Conservation (phyloP, 2,329 filamentous ascomycete genomes). For the Scorias spongiosa region DNA sequence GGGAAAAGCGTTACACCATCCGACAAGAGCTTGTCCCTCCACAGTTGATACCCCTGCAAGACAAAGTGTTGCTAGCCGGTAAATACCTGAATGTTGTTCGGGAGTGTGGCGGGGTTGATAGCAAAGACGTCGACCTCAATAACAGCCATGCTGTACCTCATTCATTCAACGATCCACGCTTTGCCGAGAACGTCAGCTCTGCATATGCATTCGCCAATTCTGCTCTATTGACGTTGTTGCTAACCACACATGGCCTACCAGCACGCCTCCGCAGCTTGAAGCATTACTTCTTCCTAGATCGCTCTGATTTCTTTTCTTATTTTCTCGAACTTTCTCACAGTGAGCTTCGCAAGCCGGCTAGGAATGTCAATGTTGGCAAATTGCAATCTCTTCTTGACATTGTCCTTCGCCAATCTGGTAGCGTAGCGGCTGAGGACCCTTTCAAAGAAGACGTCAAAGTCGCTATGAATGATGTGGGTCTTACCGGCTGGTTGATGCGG, state of each 20-base stretch:
- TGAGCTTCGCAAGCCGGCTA: conserved; percentile 70
- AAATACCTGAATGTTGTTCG: conserved; percentile 97
- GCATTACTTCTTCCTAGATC: conserved; percentile 97
- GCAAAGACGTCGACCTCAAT: conserved; percentile 42
- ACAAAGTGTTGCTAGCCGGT: conserved; percentile 85
- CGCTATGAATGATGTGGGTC: conserved; percentile 84
- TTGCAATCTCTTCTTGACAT: conserved; percentile 91
- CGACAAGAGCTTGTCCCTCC: conserved; percentile 82
- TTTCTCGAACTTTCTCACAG: conserved; percentile 85
- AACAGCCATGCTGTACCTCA: conserved; percentile 80
- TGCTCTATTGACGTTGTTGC: conserved; percentile 73
- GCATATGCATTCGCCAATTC: conserved; percentile 94
- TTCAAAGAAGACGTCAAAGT: conserved; percentile 99
- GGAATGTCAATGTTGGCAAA: conserved; percentile 79
- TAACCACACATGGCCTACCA: conserved; percentile 84
- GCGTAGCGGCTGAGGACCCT: conserved; percentile 80
- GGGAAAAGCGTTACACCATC: conserved; percentile 94
- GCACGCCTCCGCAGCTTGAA: conserved; percentile 80
- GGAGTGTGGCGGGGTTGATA: conserved; percentile 87
- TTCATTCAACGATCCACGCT: conserved; percentile 80
- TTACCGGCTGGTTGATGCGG: conserved; percentile 87
- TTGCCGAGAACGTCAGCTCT: conserved; percentile 88
- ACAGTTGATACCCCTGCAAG: conserved; percentile 77
- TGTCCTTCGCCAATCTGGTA: conserved; percentile 89
- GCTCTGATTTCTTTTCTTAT: conserved; percentile 95